Evolutionary conservation across 2,329 filamentous ascomycete genomes (phyloP).

Genomic region (Knufia petricola): DNA sequence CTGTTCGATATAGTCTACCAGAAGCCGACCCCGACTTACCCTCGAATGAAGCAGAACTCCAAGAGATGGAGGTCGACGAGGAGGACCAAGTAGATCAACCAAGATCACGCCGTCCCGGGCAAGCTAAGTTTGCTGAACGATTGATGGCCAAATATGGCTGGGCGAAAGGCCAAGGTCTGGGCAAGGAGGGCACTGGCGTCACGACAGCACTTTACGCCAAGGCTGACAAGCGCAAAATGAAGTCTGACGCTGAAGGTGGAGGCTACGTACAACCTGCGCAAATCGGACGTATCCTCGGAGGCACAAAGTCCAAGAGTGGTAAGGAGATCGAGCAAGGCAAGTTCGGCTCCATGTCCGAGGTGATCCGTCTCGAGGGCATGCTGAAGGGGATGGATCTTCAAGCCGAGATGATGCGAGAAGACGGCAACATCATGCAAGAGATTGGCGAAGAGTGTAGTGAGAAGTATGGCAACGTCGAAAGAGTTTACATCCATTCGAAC

Average conservation of each 20-base stretch:
- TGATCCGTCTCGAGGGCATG: constrained; percentile 77
- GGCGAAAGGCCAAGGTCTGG: constrained; percentile 78
- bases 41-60: constrained; percentile 43
- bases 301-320: constrained; percentile 44
- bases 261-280: constrained; percentile 62
- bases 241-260: constrained; percentile 66
- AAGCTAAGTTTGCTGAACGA: constrained; percentile 74
- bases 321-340: constrained; percentile 41
- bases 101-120: constrained; percentile 61
- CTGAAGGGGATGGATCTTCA: constrained; percentile 73
- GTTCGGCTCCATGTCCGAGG: constrained; percentile 67
- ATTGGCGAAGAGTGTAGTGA: constrained; percentile 89
- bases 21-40: constrained; percentile 44
- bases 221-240: constrained; percentile 76
- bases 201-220: constrained; percentile 73
- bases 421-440: constrained; percentile 69
- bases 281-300: constrained; percentile 72
- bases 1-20: constrained; percentile 60
- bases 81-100: constrained; percentile 30
- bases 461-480: constrained; percentile 77
- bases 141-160: constrained; percentile 92
- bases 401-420: constrained; percentile 58
- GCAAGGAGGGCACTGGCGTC: constrained; percentile 73
- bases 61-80: constrained; percentile 24
- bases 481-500: constrained; percentile 53